A percentile compares a stretch with the other conserved stretches of the same genome.
Evolutionary conservation across 2,329 filamentous ascomycete species (phyloP).

Genomic region (Fusarium stilboides): DNA sequence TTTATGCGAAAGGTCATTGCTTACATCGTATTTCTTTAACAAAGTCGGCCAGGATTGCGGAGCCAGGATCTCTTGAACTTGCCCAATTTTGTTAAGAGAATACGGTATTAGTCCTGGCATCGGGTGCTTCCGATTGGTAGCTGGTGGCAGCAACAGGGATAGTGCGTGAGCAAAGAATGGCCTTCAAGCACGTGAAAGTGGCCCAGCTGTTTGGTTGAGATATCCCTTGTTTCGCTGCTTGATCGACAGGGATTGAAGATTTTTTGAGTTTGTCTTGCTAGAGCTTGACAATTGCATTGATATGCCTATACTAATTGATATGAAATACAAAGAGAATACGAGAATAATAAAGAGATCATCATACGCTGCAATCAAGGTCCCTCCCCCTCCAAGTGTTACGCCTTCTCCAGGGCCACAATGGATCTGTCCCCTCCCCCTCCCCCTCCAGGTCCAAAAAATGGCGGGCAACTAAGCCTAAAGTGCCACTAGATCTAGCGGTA

Average conservation of each 20-base stretch:
- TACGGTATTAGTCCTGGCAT: constrained; percentile 5
- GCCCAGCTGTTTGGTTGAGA: constrained; percentile 46
- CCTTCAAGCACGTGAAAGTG: constrained; percentile 47
- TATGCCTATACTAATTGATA: too few relatives aligned
- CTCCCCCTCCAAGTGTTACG: constrained; percentile 4
- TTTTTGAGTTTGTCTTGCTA: not conserved
- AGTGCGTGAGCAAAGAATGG: constrained; percentile 5
- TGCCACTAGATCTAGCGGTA: constrained; percentile 41
- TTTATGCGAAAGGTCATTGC: too few relatives aligned
- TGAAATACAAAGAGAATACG: not conserved
- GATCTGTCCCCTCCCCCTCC: constrained; percentile 15
- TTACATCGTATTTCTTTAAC: not conserved
- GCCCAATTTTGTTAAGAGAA: not conserved
- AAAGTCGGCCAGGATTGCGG: not conserved
- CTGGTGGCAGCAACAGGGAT: constrained; percentile 1
- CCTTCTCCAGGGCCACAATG: constrained; percentile 32
- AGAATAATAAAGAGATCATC: not conserved
- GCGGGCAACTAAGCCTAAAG: constrained; percentile 39
- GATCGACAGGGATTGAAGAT: not conserved
- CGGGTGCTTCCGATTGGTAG: constrained; percentile 36
- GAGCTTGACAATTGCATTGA: not conserved
- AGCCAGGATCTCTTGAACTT: not conserved
- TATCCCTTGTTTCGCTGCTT: constrained; percentile 9
- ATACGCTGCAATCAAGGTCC: not conserved
- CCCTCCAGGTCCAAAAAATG: constrained; percentile 24